A percentile compares a stretch with the other conserved stretches of the same genome.
These are phyloP conservation scores for Erodium maritimum DNA, from an alignment of 345 rosid species.

Conservation along the genomic window DNA sequence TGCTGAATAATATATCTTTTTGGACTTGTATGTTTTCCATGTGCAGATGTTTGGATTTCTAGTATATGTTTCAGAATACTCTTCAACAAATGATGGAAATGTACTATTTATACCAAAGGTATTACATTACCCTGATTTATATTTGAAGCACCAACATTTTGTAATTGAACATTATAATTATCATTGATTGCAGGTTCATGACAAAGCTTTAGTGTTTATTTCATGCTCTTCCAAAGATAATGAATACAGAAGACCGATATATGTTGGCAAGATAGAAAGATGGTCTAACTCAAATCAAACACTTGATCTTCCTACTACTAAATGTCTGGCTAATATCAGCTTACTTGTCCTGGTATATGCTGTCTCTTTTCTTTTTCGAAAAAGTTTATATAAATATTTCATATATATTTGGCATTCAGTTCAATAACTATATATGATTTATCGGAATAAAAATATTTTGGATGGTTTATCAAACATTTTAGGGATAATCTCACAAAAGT, in stretches of 20 bases:
- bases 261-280: constrained; percentile 56
- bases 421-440: not conserved
- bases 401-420: not conserved
- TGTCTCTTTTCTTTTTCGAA: not conserved
- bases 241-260: constrained; percentile 25
- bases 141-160: not conserved
- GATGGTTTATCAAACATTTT: no score
- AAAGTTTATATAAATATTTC: not conserved
- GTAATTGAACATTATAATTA: not conserved
- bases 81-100: constrained; percentile 30
- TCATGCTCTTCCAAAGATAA: constrained; percentile 39
- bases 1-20: constrained; percentile 5
- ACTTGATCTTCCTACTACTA: constrained; percentile 39
- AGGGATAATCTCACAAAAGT: no score
- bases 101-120: constrained; percentile 60
- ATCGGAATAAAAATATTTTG: no score
- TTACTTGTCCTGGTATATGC: constrained; percentile 55
- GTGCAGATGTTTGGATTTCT: constrained; percentile 81
- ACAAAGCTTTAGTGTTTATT: constrained; percentile 74
- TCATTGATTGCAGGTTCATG: constrained; percentile 60
- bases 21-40: not conserved
- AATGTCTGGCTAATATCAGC: constrained; percentile 45
- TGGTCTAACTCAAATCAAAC: constrained; percentile 62
- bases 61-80: constrained; percentile 49
- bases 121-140: constrained; percentile 9